Conservation (phyloP, 179 eudicot genomes). For the Vitellaria paradoxa region DNA sequence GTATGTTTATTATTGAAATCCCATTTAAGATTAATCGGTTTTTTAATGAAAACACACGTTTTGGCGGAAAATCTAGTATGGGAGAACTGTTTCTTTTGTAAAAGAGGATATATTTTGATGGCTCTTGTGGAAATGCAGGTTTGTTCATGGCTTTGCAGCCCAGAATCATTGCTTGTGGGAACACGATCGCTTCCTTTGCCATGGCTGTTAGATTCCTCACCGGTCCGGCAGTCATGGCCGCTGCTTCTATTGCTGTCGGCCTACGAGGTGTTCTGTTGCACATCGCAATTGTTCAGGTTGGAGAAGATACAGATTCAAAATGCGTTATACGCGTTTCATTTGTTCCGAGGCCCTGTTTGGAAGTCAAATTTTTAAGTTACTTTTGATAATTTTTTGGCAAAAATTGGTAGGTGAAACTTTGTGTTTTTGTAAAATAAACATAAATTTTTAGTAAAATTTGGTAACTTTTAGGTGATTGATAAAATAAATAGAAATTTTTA, state of each 20-base stretch:
- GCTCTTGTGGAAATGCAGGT: constrained; percentile 30
- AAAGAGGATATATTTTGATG: background rate
- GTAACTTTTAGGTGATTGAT: too few relatives aligned
- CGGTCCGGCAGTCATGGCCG: constrained; percentile 62
- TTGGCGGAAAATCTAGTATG: background rate
- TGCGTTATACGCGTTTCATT: too few relatives aligned
- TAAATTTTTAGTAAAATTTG: too few relatives aligned
- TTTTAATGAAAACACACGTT: background rate
- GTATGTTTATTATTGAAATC: constrained; percentile 22
- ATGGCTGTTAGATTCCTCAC: constrained; percentile 49
- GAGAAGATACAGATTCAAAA: background rate
- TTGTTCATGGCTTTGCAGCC: constrained; percentile 66
- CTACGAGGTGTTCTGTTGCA: constrained; percentile 45
- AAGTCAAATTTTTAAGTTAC: too few relatives aligned
- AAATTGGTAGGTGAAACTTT: too few relatives aligned
- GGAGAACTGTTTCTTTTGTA: background rate
- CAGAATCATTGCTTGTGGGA: constrained; percentile 53
- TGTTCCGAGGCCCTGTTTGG: too few relatives aligned
- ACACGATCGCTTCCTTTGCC: constrained; percentile 43
- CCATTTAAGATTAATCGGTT: background rate
- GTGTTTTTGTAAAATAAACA: too few relatives aligned
- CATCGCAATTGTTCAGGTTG: constrained; percentile 61
- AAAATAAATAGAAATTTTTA: too few relatives aligned
- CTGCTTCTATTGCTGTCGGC: constrained; percentile 53
- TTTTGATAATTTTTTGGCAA: too few relatives aligned